A percentile compares a stretch with the other conserved stretches of the same genome.
These are phyloP conservation scores for Aspergillus campestris DNA, from an alignment of 495 filamentous ascomycete species.

Conservation along the genomic window DNA sequence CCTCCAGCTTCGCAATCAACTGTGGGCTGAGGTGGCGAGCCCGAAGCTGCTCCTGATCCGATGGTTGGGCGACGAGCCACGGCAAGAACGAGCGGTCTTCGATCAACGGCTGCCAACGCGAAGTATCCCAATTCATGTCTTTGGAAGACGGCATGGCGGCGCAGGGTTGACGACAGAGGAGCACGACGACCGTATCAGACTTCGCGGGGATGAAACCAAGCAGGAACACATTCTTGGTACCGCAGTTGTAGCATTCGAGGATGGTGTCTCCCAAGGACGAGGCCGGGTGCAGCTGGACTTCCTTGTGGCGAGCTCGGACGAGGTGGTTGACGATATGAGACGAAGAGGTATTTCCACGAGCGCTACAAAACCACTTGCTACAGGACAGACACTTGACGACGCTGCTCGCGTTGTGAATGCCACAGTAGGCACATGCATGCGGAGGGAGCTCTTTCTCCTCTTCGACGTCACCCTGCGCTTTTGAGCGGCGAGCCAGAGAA, in stretches of 20 bases:
- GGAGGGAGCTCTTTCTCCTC: constrained; percentile 89
- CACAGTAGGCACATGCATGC: constrained; percentile 99
- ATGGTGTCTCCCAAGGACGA: constrained; percentile 96
- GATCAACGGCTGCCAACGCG: constrained; percentile 94
- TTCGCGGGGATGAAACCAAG: constrained; percentile 99
- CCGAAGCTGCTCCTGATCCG: constrained; percentile 91
- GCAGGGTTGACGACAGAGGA: constrained; percentile 94
- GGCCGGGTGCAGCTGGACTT: constrained; percentile 91
- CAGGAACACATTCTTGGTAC: constrained; percentile 98
- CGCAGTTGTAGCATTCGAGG: constrained; percentile 98
- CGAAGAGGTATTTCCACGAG: constrained; percentile 90
- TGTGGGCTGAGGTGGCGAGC: constrained; percentile 90
- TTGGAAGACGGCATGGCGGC: constrained; percentile 93
- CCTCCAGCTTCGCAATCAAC: constrained; percentile 93
- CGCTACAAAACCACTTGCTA: constrained; percentile 99
- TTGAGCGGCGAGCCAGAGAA: constrained; percentile 61
- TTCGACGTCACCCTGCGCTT: constrained; percentile 55
- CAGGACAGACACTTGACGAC: constrained; percentile 95
- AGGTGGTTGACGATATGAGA: constrained; percentile 99
- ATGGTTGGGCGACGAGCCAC: constrained; percentile 86
- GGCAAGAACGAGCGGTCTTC: constrained; percentile 91
- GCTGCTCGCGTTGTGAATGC: constrained; percentile 89
- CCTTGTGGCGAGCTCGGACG: constrained; percentile 94
- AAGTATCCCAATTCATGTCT: constrained; percentile 99
- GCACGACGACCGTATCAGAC: constrained; percentile 94